Evolutionary conservation across 2,329 filamentous ascomycete species (phyloP).

Genomic region (Fusarium chaquense): DNA sequence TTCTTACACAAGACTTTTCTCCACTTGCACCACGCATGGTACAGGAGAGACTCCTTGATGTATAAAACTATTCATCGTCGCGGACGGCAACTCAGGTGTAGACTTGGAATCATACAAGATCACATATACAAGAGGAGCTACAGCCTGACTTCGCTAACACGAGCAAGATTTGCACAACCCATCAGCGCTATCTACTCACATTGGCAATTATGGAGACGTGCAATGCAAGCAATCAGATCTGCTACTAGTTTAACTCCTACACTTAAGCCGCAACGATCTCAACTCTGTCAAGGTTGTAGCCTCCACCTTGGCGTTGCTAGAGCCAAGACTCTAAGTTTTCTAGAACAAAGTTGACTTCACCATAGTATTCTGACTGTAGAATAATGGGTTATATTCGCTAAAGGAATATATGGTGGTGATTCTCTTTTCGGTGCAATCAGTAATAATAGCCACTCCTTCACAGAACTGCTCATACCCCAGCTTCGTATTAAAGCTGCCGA

Average conservation of each 20-base stretch:
- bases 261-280: conserved; percentile 54
- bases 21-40: no score
- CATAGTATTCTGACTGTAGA: background rate
- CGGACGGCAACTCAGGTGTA: conserved; percentile 52
- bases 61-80: no score
- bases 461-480: conserved; percentile 51
- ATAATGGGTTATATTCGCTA: background rate
- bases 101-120: conserved; percentile 65
- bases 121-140: conserved; percentile 64
- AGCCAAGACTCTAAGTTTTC: conserved; percentile 58
- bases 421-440: conserved; percentile 41
- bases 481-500: conserved; percentile 48
- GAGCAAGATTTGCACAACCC: conserved; percentile 5
- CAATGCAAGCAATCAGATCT: conserved; percentile 49
- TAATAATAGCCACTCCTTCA: conserved; percentile 52
- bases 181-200: background rate
- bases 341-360: conserved; percentile 52
- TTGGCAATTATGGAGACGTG: conserved; percentile 10
- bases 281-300: conserved; percentile 55
- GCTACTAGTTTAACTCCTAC: conserved; percentile 37
- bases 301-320: conserved; percentile 52
- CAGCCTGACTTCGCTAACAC: conserved; percentile 62
- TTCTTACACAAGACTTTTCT: background rate
- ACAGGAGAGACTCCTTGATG: no score
- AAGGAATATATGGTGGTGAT: background rate